Conservation (phyloP, 176 grass and related monocot species). For the Aegilops umbellulata region DNA sequence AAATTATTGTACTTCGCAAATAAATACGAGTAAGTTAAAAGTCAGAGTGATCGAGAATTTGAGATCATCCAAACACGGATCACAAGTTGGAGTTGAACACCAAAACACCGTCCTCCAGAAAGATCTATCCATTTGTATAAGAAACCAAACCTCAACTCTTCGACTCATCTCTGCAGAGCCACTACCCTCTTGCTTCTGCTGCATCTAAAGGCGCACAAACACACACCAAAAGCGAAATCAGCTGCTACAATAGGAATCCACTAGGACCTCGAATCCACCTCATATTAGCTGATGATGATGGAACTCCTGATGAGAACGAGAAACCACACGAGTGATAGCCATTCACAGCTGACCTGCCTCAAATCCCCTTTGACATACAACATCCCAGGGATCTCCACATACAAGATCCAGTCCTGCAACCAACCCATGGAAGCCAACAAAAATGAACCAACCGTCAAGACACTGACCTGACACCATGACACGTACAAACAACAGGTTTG, state of each 20-base stretch:
- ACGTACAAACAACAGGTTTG: neutral
- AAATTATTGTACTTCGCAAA: too few relatives aligned
- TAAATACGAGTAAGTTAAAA: too few relatives aligned
- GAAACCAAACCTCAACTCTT: conserved; percentile 22
- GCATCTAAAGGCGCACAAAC: neutral
- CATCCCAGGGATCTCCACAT: neutral
- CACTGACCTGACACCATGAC: neutral
- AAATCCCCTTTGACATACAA: neutral
- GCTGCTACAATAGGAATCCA: neutral
- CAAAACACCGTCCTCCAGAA: too few relatives aligned
- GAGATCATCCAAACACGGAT: neutral
- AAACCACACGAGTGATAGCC: neutral
- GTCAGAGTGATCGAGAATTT: neutral
- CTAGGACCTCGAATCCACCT: conserved; percentile 12
- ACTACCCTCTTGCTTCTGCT: neutral
- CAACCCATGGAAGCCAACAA: neutral
- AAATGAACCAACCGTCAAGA: neutral
- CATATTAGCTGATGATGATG: neutral
- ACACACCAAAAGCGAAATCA: conserved; percentile 9
- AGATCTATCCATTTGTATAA: too few relatives aligned
- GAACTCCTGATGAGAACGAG: too few relatives aligned
- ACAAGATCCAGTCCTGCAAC: conserved; percentile 20
- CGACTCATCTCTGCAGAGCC: neutral
- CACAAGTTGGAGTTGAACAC: neutral
- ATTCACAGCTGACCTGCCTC: conserved; percentile 18